Evolutionary conservation across 768 basidiomycete genomes (phyloP).

Genomic region (Mycena alexandri): DNA sequence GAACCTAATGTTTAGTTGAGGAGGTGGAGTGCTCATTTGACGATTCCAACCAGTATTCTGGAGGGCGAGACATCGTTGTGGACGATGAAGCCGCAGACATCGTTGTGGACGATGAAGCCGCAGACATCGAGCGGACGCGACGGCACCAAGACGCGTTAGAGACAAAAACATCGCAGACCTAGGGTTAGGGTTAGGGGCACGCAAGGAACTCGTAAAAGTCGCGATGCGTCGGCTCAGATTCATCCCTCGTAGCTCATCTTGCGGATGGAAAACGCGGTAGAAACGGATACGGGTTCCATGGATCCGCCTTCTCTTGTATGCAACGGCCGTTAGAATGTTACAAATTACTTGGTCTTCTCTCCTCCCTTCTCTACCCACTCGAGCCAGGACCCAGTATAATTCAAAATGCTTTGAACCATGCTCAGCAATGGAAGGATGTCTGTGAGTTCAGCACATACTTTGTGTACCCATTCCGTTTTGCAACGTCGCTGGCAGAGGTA

Average conservation of each 20-base stretch:
- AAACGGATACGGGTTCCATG: no score
- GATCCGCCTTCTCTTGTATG: not conserved
- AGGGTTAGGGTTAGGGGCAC: constrained; percentile 44
- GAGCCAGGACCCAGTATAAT: constrained; percentile 90
- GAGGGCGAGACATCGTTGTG: constrained; percentile 12
- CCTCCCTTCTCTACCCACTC: constrained; percentile 80
- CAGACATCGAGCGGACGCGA: constrained; percentile 37
- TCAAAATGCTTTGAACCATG: constrained; percentile 61
- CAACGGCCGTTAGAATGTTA: constrained; percentile 12
- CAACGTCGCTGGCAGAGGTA: constrained; percentile 84
- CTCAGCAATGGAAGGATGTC: not conserved
- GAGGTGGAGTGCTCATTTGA: constrained; percentile 64
- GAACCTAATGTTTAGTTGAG: constrained; percentile 71
- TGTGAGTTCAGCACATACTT: constrained; percentile 64
- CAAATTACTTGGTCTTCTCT: constrained; percentile 43
- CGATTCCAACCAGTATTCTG: constrained; percentile 42
- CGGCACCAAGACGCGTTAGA: constrained; percentile 28
- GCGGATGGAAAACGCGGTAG: no score
- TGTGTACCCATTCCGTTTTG: constrained; percentile 82
- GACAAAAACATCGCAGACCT: constrained; percentile 34
- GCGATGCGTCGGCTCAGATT: no score
- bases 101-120: constrained; percentile 30
- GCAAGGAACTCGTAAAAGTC: no score
- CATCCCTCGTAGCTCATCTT: no score
- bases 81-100: constrained; percentile 31